Evolutionary conservation across 768 basidiomycete genomes (phyloP).

Genomic region (Clavaria fumosa): DNA sequence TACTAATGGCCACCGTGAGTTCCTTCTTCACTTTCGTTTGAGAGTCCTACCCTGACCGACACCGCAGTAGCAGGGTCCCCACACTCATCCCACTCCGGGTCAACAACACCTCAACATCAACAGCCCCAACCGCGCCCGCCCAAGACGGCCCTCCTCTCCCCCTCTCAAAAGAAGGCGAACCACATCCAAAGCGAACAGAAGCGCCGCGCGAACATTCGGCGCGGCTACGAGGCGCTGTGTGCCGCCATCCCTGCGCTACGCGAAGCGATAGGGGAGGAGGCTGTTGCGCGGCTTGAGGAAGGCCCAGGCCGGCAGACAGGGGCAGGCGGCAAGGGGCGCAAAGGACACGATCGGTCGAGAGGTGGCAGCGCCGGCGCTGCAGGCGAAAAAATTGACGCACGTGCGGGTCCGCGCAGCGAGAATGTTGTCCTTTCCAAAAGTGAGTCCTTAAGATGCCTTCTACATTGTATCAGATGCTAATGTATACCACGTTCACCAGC

Average conservation of each 20-base stretch:
- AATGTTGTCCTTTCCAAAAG: slow-evolving; percentile 81
- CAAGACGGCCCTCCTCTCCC: slow-evolving; percentile 46
- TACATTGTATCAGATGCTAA: slow-evolving; percentile 6
- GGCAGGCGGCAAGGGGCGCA: slow-evolving; percentile 15
- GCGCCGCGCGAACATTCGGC: slow-evolving; percentile 76
- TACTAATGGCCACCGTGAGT: too few relatives aligned
- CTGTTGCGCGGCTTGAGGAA: slow-evolving; percentile 28
- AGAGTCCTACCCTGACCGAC: too few relatives aligned
- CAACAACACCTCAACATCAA: too few relatives aligned
- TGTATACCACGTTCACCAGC: slow-evolving; percentile 28
- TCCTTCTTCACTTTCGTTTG: too few relatives aligned
- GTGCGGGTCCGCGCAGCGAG: slow-evolving; percentile 83
- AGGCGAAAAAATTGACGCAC: slow-evolving; percentile 58
- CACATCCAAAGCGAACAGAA: slow-evolving; percentile 94
- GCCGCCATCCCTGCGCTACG: slow-evolving; percentile 67
- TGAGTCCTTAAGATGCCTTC: slow-evolving; percentile 24
- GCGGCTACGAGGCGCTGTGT: slow-evolving; percentile 81
- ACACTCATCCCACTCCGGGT: too few relatives aligned
- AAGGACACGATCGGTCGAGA: slow-evolving; percentile 32
- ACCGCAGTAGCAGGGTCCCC: too few relatives aligned
- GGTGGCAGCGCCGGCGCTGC: slow-evolving; percentile 28
- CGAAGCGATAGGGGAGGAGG: slow-evolving; percentile 69
- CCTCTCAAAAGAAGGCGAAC: slow-evolving; percentile 83
- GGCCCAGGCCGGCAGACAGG: slow-evolving; percentile 11
- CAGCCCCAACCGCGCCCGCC: neutral